phyloP scores from a whole-genome alignment of 768 basidiomycete genomes.

The Kwoniella heveanensis region DNA sequence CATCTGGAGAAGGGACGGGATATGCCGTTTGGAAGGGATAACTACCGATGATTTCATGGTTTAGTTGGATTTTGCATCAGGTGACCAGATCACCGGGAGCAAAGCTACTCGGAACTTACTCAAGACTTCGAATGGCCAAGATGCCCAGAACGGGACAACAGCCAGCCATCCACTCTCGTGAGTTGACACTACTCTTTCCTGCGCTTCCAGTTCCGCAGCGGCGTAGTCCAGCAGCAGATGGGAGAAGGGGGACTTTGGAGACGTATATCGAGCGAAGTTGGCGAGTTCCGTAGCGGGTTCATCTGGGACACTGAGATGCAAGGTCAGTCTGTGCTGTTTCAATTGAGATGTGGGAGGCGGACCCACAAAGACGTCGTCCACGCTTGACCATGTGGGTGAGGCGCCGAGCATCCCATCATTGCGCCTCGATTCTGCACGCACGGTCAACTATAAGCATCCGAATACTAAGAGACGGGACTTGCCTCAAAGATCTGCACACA shows the following conservation, averaged over 20 bases:
- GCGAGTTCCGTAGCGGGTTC: conserved; percentile 65
- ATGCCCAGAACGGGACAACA: conserved; percentile 92
- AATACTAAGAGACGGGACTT: conserved; percentile 26
- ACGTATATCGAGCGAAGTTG: conserved; percentile 60
- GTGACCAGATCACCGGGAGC: background rate
- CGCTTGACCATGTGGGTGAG: conserved; percentile 84
- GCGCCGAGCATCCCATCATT: conserved; percentile 95
- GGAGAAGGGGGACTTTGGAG: conserved; percentile 56
- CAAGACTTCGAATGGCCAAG: conserved; percentile 87
- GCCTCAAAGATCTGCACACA: conserved; percentile 93
- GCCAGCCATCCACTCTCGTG: conserved; percentile 70
- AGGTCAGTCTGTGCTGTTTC: background rate
- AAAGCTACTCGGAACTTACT: background rate
- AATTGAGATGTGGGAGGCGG: background rate
- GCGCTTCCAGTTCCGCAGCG: conserved; percentile 64
- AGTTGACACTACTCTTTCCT: conserved; percentile 65
- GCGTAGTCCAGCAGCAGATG: conserved; percentile 75
- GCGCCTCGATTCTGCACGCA: conserved; percentile 75
- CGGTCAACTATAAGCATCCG: background rate
- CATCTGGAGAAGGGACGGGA: conserved; percentile 70
- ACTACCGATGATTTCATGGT: background rate
- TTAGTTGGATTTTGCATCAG: no score
- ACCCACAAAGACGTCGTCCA: conserved; percentile 5
- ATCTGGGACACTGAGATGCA: conserved; percentile 35
- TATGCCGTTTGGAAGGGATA: conserved; percentile 34